Conservation (phyloP, 371 early-diverging fungal genomes). For the Mortierella sp. region DNA sequence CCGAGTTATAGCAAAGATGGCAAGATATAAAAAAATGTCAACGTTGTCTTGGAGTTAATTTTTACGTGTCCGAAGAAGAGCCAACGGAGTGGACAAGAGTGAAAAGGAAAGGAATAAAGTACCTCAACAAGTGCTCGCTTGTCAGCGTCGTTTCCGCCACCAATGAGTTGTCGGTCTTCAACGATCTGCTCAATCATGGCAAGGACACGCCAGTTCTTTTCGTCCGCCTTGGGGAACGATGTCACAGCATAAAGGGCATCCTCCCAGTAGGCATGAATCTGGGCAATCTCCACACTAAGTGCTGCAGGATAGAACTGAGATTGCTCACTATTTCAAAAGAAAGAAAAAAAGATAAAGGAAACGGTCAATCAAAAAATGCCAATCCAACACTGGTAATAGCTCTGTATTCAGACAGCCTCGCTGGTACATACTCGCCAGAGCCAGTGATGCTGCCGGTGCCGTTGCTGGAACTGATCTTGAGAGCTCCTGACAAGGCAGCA, state of each 20-base stretch:
- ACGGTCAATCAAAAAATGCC: neutral
- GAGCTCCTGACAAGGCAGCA: conserved; percentile 33
- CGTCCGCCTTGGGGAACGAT: conserved; percentile 68
- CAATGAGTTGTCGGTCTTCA: conserved; percentile 62
- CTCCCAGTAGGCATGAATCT: conserved; percentile 66
- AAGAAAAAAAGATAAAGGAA: neutral
- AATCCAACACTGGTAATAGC: too few species aligned
- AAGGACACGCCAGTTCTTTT: conserved; percentile 61
- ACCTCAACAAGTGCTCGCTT: conserved; percentile 57
- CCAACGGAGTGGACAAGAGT: neutral
- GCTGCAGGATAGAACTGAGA: conserved; percentile 26
- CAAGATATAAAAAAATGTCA: neutral
- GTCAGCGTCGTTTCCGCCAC: conserved; percentile 50
- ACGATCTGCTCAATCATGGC: conserved; percentile 70
- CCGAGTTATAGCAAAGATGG: neutral
- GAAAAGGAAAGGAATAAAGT: neutral
- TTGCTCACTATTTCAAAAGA: conserved; percentile 16
- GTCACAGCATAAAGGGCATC: conserved; percentile 59
- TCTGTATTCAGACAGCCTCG: too few species aligned
- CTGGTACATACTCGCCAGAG: neutral
- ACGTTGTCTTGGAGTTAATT: too few species aligned
- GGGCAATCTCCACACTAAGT: conserved; percentile 63
- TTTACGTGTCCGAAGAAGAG: neutral
- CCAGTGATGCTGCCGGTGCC: too few species aligned
- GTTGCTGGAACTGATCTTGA: conserved; percentile 5